Base-by-base conservation (phyloP, 1,139 yeast genomes). In the Geotrichum histeridarum region DNA sequence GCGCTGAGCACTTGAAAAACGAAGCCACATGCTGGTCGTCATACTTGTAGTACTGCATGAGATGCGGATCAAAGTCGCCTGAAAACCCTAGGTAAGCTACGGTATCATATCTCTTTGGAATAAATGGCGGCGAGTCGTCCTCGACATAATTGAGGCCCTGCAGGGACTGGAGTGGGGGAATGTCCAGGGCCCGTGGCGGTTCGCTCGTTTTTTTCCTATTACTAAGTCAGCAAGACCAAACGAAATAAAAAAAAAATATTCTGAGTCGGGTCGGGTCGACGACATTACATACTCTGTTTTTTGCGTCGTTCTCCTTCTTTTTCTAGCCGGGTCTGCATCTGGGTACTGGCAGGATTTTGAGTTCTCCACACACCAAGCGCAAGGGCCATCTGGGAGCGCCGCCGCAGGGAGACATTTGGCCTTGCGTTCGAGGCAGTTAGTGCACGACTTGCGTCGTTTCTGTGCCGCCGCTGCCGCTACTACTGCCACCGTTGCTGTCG, bases 21-120 rank as follows among this genome's bases (percentile, higher is more conserved):
- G 62, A 56, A 4, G 64, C 54, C 15, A 63, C 67, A 31, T 61
- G 64, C 35, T 60, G 57, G 8, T 55, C 60, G 38, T 61, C 63
- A 43, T 60, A 64, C 9, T 63, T 61, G 57, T 65, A 67, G 56
- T 63, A 67, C 46, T 62, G 65, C 47, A 67, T 57, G 49, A 70
- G 54, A 50, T 62, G 67, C 4, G 74, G 74, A 52, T 70, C 74
- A 54, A 69, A 71, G 42, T 69, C 73, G 12, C 70, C 66, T 12
- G 70, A 64, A 9, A 66, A 58, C 8, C 74, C 74, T 41, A 69
- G 55, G 38, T 52, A 55, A 2, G 55, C 57, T 8, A 52, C 51
- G 8, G 57, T 50, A 31, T 55, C 55, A 36, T 31, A 48, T n/a
- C 50, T 53, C 7, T 33, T 14, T 9, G 57, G 55, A 5, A 55